Conservation (phyloP, 2,329 filamentous ascomycete species). For the Aspergillus pseudoglaucus region DNA sequence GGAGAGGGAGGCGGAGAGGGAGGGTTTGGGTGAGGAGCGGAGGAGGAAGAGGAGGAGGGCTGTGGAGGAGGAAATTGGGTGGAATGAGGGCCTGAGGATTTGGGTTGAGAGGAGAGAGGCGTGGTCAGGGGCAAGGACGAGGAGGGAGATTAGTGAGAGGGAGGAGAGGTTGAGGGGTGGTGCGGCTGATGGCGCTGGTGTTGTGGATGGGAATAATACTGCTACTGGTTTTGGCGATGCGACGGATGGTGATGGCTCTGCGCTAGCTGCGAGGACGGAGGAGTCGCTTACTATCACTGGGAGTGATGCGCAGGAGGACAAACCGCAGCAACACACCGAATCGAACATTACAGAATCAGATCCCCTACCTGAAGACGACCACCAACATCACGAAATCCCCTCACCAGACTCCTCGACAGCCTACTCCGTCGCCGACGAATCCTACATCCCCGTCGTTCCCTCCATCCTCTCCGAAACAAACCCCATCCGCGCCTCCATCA, state of each 20-base stretch:
- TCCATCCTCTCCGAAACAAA: constrained; percentile 69
- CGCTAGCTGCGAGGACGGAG: constrained; percentile 15
- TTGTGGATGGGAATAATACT: background rate
- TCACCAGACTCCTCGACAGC: background rate
- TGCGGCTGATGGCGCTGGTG: background rate
- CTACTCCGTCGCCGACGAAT: constrained; percentile 21
- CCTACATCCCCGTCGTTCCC: constrained; percentile 65
- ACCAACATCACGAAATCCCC: constrained; percentile 23
- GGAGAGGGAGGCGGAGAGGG: constrained; percentile 38
- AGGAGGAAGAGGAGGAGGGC: constrained; percentile 53
- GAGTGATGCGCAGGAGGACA: constrained; percentile 12
- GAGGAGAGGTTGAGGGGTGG: constrained; percentile 9
- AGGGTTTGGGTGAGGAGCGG: constrained; percentile 34
- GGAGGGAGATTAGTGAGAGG: constrained; percentile 18
- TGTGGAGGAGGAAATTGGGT: constrained; percentile 59
- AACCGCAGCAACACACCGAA: constrained; percentile 18
- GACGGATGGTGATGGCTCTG: constrained; percentile 5
- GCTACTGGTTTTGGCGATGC: background rate
- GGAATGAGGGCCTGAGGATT: constrained; percentile 76
- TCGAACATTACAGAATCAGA: constrained; percentile 20
- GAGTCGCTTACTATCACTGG: constrained; percentile 17
- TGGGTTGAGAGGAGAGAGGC: constrained; percentile 71
- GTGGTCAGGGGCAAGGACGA: constrained; percentile 67
- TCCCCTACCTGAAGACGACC: constrained; percentile 32
- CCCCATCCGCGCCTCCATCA: constrained; percentile 70